Conservation (phyloP, 192 early-diverging fungal genomes). For the Backusella circina region DNA sequence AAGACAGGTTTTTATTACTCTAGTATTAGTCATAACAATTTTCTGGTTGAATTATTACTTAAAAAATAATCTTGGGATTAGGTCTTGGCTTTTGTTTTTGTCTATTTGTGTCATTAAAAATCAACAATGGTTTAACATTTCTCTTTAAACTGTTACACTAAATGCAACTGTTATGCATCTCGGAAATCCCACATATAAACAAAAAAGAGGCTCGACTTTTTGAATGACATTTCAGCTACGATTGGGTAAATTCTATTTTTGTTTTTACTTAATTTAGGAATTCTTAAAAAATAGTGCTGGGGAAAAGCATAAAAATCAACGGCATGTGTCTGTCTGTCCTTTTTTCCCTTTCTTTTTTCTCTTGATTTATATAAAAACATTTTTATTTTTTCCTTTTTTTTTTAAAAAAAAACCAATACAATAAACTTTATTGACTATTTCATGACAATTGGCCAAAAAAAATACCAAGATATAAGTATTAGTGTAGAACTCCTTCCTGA, state of each 20-base stretch:
- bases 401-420: not conserved
- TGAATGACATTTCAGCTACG: not conserved
- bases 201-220: not conserved
- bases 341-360: not conserved
- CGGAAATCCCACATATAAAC: not conserved
- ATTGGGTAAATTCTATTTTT: not conserved
- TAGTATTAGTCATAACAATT: not conserved
- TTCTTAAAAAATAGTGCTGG: not conserved
- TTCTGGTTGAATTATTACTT: not conserved
- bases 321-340: not conserved
- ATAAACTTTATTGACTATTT: not conserved
- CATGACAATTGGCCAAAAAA: conserved; percentile 11
- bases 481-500: conserved; percentile 14
- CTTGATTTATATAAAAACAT: not conserved
- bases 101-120: conserved; percentile 3
- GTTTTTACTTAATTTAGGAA: not conserved
- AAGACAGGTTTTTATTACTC: not conserved
- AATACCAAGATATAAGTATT: not conserved
- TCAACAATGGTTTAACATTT: conserved; percentile 1
- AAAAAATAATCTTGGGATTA: not conserved
- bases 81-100: not conserved
- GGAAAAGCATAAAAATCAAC: not conserved
- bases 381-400: not conserved
- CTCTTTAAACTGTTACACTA: not conserved
- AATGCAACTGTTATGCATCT: not conserved